phyloP scores from a whole-genome alignment of 106 monocot genomes.

The Agapanthus africanus region DNA sequence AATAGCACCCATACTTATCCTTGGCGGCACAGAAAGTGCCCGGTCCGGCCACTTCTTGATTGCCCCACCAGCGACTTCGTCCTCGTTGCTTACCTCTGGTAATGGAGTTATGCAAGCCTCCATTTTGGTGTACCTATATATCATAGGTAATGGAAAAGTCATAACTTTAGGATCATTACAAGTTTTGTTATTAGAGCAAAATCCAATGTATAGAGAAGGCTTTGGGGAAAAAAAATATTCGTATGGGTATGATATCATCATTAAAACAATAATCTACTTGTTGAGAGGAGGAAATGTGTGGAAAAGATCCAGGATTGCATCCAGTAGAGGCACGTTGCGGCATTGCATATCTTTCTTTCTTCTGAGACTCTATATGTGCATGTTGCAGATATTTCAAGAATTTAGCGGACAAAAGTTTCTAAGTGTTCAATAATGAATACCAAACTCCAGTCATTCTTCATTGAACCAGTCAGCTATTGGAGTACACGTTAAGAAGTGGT shows the following conservation, averaged over 20 bases:
- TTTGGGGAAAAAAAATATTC: background rate
- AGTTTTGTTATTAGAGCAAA: background rate
- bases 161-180: background rate
- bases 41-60: constrained; percentile 32
- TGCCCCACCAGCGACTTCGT: constrained; percentile 35
- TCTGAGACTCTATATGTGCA: background rate
- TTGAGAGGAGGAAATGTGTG: background rate
- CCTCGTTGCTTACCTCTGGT: constrained; percentile 23
- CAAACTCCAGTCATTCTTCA: background rate
- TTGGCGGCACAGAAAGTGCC: constrained; percentile 33
- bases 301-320: background rate
- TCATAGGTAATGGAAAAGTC: background rate
- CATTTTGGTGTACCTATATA: constrained; percentile 47
- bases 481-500: background rate
- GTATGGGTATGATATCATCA: background rate
- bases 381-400: background rate
- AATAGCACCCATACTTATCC: constrained; percentile 22
- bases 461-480: background rate
- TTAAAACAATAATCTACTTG: background rate
- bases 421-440: background rate
- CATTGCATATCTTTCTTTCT: background rate
- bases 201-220: background rate
- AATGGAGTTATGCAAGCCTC: constrained; percentile 41
- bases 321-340: background rate
- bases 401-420: background rate